Percentiles rank a stretch among this genome's conserved stretches.
These are phyloP conservation scores for Mucor lusitanicus DNA, from an alignment of 371 early-diverging fungal species.

Conservation along the genomic window DNA sequence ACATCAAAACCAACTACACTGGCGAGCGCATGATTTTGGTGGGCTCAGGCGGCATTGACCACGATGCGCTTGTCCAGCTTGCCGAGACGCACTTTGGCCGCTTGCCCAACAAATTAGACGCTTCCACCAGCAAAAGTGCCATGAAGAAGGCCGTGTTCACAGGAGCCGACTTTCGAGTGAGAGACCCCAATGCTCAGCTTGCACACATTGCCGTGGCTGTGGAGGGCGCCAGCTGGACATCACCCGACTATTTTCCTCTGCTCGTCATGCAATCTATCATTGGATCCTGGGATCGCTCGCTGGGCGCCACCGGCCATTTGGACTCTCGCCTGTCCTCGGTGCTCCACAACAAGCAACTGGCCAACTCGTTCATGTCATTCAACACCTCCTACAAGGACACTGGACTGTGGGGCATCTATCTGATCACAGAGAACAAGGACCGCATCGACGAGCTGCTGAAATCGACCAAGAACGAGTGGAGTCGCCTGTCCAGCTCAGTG, in stretches of 20 bases:
- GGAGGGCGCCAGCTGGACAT: constrained; percentile 94
- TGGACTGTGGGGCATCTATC: constrained; percentile 97
- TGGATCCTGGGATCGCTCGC: constrained; percentile 94
- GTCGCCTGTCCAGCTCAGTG: constrained; percentile 80
- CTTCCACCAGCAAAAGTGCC: constrained; percentile 49
- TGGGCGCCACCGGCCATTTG: constrained; percentile 84
- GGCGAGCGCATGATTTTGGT: constrained; percentile 96
- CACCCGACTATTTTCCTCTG: constrained; percentile 94
- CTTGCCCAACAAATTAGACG: constrained; percentile 56
- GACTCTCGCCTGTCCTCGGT: constrained; percentile 86
- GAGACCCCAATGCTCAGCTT: constrained; percentile 81
- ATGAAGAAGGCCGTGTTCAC: constrained; percentile 74
- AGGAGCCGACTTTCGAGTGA: constrained; percentile 79
- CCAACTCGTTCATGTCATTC: constrained; percentile 97
- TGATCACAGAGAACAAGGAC: constrained; percentile 81
- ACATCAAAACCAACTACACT: constrained; percentile 92
- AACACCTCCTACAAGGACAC: constrained; percentile 98
- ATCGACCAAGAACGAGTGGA: constrained; percentile 91
- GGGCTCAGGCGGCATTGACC: constrained; percentile 93
- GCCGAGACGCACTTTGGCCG: constrained; percentile 90
- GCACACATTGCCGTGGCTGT: constrained; percentile 97
- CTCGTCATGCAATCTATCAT: constrained; percentile 93
- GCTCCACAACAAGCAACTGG: constrained; percentile 82
- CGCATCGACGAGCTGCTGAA: constrained; percentile 86
- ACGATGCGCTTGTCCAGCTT: constrained; percentile 88